phyloP scores from a whole-genome alignment of 371 early-diverging fungal genomes.

The Synchytrium microbalum region DNA sequence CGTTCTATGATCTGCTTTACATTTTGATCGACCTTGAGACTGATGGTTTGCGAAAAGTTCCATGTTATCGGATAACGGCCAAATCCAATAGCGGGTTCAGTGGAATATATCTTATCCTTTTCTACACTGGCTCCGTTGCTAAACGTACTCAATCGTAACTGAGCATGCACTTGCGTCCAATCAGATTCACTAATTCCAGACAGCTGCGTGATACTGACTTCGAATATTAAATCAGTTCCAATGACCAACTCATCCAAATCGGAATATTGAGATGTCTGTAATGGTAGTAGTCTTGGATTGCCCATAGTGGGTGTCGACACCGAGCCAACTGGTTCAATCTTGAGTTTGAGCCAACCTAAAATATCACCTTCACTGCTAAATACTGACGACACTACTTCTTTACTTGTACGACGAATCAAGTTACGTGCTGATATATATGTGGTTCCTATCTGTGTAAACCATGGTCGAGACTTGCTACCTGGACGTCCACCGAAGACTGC shows the following conservation, averaged over 20 bases:
- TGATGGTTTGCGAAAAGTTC: slow-evolving; percentile 47
- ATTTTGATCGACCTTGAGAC: slow-evolving; percentile 17
- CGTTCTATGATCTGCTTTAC: slow-evolving; percentile 14
- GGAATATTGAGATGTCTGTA: background rate
- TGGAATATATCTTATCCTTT: slow-evolving; percentile 52
- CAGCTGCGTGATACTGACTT: slow-evolving; percentile 58
- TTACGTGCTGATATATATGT: background rate
- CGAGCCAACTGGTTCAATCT: background rate
- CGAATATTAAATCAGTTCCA: slow-evolving; percentile 59
- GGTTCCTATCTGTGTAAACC: background rate
- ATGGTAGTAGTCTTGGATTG: too few species aligned
- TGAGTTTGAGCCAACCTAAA: background rate
- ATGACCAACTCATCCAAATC: slow-evolving; percentile 15
- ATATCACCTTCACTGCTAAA: background rate
- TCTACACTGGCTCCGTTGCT: background rate
- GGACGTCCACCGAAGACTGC: background rate
- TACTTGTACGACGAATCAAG: background rate
- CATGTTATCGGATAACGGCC: slow-evolving; percentile 15
- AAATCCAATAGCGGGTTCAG: slow-evolving; percentile 53
- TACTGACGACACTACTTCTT: background rate
- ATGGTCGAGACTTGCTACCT: background rate
- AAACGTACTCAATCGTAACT: slow-evolving; percentile 62
- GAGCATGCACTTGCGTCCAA: slow-evolving; percentile 70
- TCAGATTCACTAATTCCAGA: slow-evolving; percentile 61
- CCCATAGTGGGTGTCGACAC: background rate